A percentile compares a stretch with the other conserved stretches of the same genome.
Evolutionary conservation across 2,329 filamentous ascomycete species (phyloP).

Genomic region (Claviceps spartinae): DNA sequence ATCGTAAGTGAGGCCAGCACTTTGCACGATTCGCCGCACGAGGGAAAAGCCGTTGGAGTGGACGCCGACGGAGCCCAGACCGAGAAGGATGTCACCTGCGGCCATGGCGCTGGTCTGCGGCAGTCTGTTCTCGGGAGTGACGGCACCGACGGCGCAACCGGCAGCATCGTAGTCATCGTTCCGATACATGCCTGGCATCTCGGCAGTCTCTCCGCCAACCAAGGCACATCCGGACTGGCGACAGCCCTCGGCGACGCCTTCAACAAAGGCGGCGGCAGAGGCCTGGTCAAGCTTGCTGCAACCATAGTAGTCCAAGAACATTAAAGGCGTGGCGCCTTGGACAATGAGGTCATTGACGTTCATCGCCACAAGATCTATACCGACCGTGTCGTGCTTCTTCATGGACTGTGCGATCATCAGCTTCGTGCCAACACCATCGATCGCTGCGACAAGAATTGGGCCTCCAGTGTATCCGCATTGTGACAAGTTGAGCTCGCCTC

Average conservation of each 20-base stretch:
- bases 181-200: constrained; percentile 93
- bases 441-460: constrained; percentile 81
- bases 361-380: constrained; percentile 95
- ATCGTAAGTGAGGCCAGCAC: constrained; percentile 55
- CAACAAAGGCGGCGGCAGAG: constrained; percentile 72
- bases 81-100: constrained; percentile 72
- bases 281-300: constrained; percentile 75
- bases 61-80: constrained; percentile 70
- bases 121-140: constrained; percentile 55
- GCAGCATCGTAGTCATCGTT: constrained; percentile 86
- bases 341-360: constrained; percentile 97
- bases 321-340: constrained; percentile 84
- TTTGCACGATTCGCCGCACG: constrained; percentile 76
- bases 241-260: constrained; percentile 82
- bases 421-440: constrained; percentile 94
- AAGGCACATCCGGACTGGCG: constrained; percentile 77
- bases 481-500: constrained; percentile 49
- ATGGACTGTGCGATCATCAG: constrained; percentile 89
- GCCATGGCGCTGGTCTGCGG: constrained; percentile 65
- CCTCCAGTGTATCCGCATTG: constrained; percentile 59
- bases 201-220: constrained; percentile 93
- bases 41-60: constrained; percentile 98
- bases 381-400: constrained; percentile 84
- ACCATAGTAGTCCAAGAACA: constrained; percentile 97
- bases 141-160: constrained; percentile 77